A percentile compares a stretch with the other conserved stretches of the same genome.
Evolutionary conservation across 2,329 filamentous ascomycete genomes (phyloP).

Genomic region (Paracoccidioides lutzii): DNA sequence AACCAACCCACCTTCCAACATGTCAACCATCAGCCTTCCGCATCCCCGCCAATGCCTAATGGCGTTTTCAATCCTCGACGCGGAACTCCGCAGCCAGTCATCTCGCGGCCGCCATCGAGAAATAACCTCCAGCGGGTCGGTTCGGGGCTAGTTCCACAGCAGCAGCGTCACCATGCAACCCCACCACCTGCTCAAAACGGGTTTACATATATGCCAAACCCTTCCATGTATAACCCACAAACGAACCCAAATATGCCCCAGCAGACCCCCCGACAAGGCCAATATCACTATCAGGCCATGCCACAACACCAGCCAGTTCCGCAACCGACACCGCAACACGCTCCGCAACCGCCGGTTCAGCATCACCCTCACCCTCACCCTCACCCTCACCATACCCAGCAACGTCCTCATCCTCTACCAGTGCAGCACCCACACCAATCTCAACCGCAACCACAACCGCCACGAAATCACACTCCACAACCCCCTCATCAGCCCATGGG

Average conservation of each 20-base stretch:
- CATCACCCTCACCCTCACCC: slow-evolving; percentile 31
- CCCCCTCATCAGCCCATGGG: slow-evolving; percentile 29
- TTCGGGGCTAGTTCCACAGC: slow-evolving; percentile 57
- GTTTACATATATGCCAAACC: slow-evolving; percentile 75
- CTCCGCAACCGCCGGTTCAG: slow-evolving; percentile 2
- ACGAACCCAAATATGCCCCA: slow-evolving; percentile 36
- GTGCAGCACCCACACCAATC: slow-evolving; percentile 26
- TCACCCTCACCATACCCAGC: slow-evolving; percentile 20
- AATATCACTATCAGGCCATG: slow-evolving; percentile 28
- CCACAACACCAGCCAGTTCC: slow-evolving; percentile 1
- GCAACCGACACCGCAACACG: slow-evolving; percentile 2
- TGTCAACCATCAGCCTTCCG: slow-evolving; percentile 72
- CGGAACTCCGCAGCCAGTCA: slow-evolving; percentile 68
- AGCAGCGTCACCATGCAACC: slow-evolving; percentile 45
- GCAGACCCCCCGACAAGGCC: slow-evolving; percentile 29
- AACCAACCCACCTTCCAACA: slow-evolving; percentile 60
- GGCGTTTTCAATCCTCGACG: slow-evolving; percentile 60
- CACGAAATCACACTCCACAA: slow-evolving; percentile 25
- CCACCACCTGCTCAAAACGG: slow-evolving; percentile 49
- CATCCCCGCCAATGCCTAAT: slow-evolving; percentile 76
- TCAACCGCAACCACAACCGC: slow-evolving; percentile 31
- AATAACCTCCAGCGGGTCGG: slow-evolving; percentile 65
- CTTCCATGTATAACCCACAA: slow-evolving; percentile 68
- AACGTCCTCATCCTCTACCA: slow-evolving; percentile 21
- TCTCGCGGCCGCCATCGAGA: slow-evolving; percentile 66